Evolutionary conservation across 2,329 filamentous ascomycete genomes (phyloP).

Genomic region (Macrophomina tecta): DNA sequence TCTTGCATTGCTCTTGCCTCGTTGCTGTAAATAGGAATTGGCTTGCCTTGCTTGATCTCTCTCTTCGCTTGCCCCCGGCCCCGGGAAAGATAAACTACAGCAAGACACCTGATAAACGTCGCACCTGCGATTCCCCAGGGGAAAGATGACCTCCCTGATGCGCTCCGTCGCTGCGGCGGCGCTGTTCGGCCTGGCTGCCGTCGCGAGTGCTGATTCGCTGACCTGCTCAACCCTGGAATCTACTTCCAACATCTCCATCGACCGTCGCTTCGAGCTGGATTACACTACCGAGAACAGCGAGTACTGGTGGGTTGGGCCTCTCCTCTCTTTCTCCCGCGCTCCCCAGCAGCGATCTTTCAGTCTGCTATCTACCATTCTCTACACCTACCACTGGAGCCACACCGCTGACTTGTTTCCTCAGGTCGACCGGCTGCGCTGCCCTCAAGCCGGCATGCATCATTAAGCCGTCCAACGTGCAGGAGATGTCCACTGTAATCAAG

Average conservation of each 20-base stretch:
- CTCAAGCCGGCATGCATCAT: constrained; percentile 42
- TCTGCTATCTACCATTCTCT: too few relatives aligned
- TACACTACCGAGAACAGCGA: constrained; percentile 19
- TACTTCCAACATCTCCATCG: constrained; percentile 17
- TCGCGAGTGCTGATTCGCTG: constrained; percentile 14
- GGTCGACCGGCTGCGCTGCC: constrained; percentile 41
- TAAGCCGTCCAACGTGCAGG: constrained; percentile 41
- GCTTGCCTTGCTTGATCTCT: not conserved
- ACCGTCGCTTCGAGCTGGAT: constrained; percentile 2
- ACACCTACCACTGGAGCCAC: too few relatives aligned
- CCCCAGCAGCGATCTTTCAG: too few relatives aligned
- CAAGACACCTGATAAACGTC: not conserved
- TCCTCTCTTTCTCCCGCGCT: not conserved
- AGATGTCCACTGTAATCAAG: constrained; percentile 61
- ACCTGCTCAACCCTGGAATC: constrained; percentile 17
- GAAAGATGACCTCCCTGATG: constrained; percentile 6
- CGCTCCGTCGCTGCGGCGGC: constrained; percentile 6
- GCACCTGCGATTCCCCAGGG: not conserved
- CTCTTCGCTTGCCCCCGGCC: not conserved
- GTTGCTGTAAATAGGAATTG: not conserved
- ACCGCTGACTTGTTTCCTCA: not conserved
- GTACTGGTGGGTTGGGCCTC: constrained; percentile 15
- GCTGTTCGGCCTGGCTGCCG: not conserved
- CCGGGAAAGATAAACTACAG: not conserved
- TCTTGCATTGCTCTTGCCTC: not conserved